Base-by-base conservation (phyloP, 768 basidiomycete species). In the Mycena chlorophos region DNA sequence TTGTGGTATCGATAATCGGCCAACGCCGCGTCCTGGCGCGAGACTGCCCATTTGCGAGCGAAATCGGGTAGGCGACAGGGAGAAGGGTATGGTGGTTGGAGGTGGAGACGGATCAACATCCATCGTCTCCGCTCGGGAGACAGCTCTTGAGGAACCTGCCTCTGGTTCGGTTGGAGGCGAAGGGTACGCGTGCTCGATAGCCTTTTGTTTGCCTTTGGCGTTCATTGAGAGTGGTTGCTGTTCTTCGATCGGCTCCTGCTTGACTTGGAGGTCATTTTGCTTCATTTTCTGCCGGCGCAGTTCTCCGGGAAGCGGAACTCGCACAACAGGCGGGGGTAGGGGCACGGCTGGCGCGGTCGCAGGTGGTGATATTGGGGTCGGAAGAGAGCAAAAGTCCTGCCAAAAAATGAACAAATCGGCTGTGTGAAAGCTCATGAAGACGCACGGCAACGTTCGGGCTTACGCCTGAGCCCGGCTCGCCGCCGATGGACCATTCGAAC, bases 401-500 rank as follows among this genome's bases (percentile, higher is more conserved):
- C 34, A 37, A 37, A 10, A 37, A n/a, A n/a, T 37, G 34, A 37
- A 37, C 34, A 10, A 37, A 20, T n/a, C n/a, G n/a, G n/a, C n/a
- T n/a, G 13, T 16, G 27, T 46, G 23, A 6, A 25, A 28, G 6
- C 13, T 27, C 22, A 6, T 27, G 45, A 46, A 25, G 45, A 40
- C 39, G 39, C 39, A 40, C 39, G 12, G 12, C 45, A 25, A 46
- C 26, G 26, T 23, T 19, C 8, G 27, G n/a, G 20, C 14, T 22
- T 13, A 46, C 45, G 13, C 45, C 26, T 5, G 45, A 23, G 12
- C 45, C 45, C 13, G 45, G 45, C 26, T 13, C 45, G 12, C 45
- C 12, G 26, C 45, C 45, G 20, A 28, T 28, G n/a, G 12, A n/a
- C 53, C 57, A 51, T 26, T 30, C 54, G 23, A 42, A 55, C 19